Base-by-base conservation (phyloP, 1,284 basidiomycete species). In the Cryptococcus sp. region DNA sequence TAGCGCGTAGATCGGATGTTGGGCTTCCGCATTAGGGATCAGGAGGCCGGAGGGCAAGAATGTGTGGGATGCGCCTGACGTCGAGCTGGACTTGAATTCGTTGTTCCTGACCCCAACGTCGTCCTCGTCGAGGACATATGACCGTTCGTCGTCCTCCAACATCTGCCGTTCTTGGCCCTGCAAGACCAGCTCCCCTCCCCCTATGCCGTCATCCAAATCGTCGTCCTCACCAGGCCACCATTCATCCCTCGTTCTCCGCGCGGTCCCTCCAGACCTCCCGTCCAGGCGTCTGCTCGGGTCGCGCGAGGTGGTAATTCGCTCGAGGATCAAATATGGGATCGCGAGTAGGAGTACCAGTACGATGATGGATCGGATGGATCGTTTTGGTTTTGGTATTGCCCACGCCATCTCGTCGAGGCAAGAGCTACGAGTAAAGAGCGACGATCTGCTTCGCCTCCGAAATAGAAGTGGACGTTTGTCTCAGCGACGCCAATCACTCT, bases 1-100 rank as follows among this genome's bases (percentile, higher is more conserved):
- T 8, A 82, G 65, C 49, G 77, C 73, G 56, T 70, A 76, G n/a
- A 80, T 77, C 2, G 79, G 78, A 62, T 80, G 79, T 22, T 66
- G 67, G 1, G 66, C 74, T 2, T 61, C 35, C 3, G 72, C 64
- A 59, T 77, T 78, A 6, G 73, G 68, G 15, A 65, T 54, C 10
- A 79, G 40, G 3, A 76, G 59, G 5, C 77, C 77, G 54, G 72
- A 70, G 3, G 59, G 20, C 6, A 71, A 62, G 59, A 69, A 77
- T 5, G 15, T 51, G 51, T 60, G 59, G 40, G 48, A 19, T 38
- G 11, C 46, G 41, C 49, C 31, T 19, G 53, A 10, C 4, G 31
- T 13, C 31, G 31, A 35, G 7, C 31, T 13, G 31, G 31, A 8
- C 13, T 35, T 35, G 7, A 2, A 3, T 8, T 8, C 31, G 31